Evolutionary conservation across 768 basidiomycete genomes (phyloP).

Genomic region (Albatrellus ellisii): DNA sequence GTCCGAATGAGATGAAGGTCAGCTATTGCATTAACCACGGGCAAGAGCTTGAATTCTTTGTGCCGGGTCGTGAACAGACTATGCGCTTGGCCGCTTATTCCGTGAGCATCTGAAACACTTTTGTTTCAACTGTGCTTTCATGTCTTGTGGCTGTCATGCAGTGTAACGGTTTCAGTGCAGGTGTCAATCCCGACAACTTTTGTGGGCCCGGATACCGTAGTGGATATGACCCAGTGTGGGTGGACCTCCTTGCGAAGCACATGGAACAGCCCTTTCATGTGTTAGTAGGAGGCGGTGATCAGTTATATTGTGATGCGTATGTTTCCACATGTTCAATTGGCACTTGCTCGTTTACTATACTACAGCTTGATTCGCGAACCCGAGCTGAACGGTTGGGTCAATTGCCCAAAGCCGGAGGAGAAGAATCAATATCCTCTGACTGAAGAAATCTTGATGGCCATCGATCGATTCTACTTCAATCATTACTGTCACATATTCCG

Average conservation of each 20-base stretch:
- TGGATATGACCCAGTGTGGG: conserved; percentile 89
- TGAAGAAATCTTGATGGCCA: conserved; percentile 55
- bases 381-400: conserved; percentile 80
- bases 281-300: conserved; percentile 91
- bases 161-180: conserved; percentile 85
- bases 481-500: conserved; percentile 85
- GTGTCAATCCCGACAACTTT: conserved; percentile 83
- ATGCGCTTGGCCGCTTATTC: conserved; percentile 89
- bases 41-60: conserved; percentile 63
- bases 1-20: conserved; percentile 57
- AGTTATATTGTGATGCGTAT: conserved; percentile 76
- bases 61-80: conserved; percentile 71
- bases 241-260: conserved; percentile 81
- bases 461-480: conserved; percentile 84
- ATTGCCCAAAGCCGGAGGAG: conserved; percentile 36
- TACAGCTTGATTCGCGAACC: conserved; percentile 71
- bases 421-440: conserved; percentile 52
- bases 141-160: conserved; percentile 17
- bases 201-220: conserved; percentile 65
- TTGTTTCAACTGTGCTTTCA: background rate
- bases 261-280: conserved; percentile 71
- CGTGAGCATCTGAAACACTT: conserved; percentile 26
- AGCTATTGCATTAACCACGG: conserved; percentile 77
- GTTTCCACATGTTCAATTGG: too few species aligned
- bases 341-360: background rate